Evolutionary conservation across 192 early-diverging fungal genomes (phyloP).

Genomic region (Coemansia sp.): DNA sequence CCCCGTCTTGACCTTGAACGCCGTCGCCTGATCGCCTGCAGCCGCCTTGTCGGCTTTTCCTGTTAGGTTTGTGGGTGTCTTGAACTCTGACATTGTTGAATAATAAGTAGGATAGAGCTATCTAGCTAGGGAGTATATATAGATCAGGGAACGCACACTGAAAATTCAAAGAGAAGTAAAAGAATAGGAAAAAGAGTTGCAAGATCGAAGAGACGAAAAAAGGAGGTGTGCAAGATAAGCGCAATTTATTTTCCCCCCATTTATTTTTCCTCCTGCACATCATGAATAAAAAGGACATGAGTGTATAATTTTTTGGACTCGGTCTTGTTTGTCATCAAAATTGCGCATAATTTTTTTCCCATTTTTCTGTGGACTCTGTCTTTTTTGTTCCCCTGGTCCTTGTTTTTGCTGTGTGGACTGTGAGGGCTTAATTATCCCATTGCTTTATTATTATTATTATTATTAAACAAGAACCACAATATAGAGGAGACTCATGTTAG

Average conservation of each 20-base stretch:
- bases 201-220: background rate
- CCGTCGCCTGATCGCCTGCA: background rate
- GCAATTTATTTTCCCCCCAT: background rate
- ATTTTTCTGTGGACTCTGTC: background rate
- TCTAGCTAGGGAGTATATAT: too few species aligned
- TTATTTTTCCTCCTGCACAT: background rate
- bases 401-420: background rate
- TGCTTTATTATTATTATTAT: too few species aligned
- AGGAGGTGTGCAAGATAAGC: background rate
- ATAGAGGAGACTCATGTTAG: background rate
- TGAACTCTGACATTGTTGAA: constrained; percentile 44
- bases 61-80: constrained; percentile 65
- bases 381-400: background rate
- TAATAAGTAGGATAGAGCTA: background rate
- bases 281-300: background rate
- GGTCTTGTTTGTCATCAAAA: background rate
- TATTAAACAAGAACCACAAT: too few species aligned
- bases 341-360: background rate
- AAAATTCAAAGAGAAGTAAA: background rate
- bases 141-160: too few species aligned
- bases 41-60: constrained; percentile 16
- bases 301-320: background rate
- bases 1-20: constrained; percentile 91
- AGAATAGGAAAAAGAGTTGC: background rate
- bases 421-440: too few species aligned